phyloP scores from a whole-genome alignment of 2,329 filamentous ascomycete genomes.

The Phoma herbarum region DNA sequence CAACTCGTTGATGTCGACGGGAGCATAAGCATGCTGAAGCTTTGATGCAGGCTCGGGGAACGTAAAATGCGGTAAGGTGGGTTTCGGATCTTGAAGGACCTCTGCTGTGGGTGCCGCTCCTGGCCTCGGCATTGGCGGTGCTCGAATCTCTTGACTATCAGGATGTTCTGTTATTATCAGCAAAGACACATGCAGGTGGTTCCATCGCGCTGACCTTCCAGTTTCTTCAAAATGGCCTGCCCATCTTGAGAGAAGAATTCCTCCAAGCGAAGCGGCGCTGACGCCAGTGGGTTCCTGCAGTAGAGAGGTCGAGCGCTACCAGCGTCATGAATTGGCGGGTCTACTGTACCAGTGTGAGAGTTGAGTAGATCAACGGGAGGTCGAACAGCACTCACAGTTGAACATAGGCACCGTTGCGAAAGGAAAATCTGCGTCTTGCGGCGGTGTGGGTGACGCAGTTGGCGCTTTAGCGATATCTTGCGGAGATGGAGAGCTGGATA shows the following conservation, averaged over 20 bases:
- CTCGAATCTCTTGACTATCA: background rate
- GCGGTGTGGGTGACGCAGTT: background rate
- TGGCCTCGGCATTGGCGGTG: background rate
- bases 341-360: background rate
- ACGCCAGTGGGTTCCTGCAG: background rate
- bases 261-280: slow-evolving; percentile 4
- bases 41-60: background rate
- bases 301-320: background rate
- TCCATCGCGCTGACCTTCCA: slow-evolving; percentile 1
- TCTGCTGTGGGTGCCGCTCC: background rate
- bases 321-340: slow-evolving; percentile 4
- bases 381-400: background rate
- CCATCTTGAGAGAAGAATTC: slow-evolving; percentile 2
- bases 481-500: background rate
- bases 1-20: slow-evolving; percentile 29
- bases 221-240: slow-evolving; percentile 2
- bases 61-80: background rate
- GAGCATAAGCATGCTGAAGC: slow-evolving; percentile 1
- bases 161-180: slow-evolving; percentile 2
- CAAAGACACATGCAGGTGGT: background rate
- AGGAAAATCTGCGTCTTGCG: background rate
- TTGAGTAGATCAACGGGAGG: no score
- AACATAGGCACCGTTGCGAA: slow-evolving; percentile 15
- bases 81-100: background rate
- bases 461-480: background rate